Evolutionary conservation across 176 grass and related monocot genomes (phyloP).

Genomic region (Luzula sylvatica): DNA sequence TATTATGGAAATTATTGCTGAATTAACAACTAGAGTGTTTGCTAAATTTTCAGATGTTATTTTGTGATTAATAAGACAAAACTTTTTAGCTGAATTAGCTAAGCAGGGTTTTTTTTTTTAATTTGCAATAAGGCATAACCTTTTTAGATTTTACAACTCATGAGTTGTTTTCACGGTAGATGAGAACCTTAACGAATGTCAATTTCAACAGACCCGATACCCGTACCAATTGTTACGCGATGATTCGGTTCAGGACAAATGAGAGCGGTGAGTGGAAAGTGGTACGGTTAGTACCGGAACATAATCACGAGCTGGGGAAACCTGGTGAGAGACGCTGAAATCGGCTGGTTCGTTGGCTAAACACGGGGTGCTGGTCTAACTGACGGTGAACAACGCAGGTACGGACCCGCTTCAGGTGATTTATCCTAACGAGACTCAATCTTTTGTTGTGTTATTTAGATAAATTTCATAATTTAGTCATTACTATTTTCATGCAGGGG

Average conservation of each 20-base stretch:
- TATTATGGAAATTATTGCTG: too few species aligned
- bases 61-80: too few species aligned
- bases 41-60: too few species aligned
- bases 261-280: constrained; percentile 67
- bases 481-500: too few species aligned
- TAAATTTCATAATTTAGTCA: too few species aligned
- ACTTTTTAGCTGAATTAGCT: too few species aligned
- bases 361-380: background rate
- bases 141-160: too few species aligned
- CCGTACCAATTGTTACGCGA: constrained; percentile 79
- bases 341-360: constrained; percentile 52
- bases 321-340: constrained; percentile 74
- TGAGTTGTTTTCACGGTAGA: too few species aligned
- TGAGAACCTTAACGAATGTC: constrained; percentile 54
- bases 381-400: background rate
- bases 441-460: too few species aligned
- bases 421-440: background rate
- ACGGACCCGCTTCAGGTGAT: background rate
- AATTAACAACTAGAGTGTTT: too few species aligned
- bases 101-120: too few species aligned
- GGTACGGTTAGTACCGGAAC: constrained; percentile 56
- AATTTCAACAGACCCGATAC: constrained; percentile 75
- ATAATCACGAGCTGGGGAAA: constrained; percentile 82
- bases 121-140: too few species aligned
- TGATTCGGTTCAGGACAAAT: constrained; percentile 72